phyloP scores from a whole-genome alignment of 106 monocot species.

The Hemerocallis citrina region DNA sequence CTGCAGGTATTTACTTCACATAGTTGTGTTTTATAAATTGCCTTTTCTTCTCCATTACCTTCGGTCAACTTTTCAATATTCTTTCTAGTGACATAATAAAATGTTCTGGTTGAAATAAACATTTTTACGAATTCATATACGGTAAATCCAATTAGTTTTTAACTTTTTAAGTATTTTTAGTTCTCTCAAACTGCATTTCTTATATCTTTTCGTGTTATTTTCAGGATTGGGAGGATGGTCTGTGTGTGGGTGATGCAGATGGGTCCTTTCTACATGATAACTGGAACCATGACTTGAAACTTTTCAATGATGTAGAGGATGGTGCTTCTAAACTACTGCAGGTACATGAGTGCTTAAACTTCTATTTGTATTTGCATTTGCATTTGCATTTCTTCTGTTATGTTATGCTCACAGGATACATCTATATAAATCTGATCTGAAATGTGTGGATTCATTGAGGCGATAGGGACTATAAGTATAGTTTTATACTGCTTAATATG shows the following conservation, averaged over 20 bases:
- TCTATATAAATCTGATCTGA: neutral
- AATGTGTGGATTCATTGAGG: neutral
- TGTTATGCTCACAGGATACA: neutral
- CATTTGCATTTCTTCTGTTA: too few relatives aligned
- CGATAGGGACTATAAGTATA: too few relatives aligned
- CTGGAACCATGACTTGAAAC: constrained; percentile 61
- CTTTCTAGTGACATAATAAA: neutral
- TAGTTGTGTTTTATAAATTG: neutral
- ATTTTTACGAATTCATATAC: neutral
- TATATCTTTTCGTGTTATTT: neutral
- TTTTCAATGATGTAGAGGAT: constrained; percentile 68
- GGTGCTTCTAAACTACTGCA: constrained; percentile 75
- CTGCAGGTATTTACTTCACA: constrained; percentile 34
- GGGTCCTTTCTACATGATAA: constrained; percentile 72
- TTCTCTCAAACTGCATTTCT: neutral
- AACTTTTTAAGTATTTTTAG: too few relatives aligned
- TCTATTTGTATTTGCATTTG: neutral
- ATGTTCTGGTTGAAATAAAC: neutral
- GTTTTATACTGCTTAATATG: too few relatives aligned
- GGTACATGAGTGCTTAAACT: constrained; percentile 21
- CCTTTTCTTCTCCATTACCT: neutral
- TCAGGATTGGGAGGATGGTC: constrained; percentile 96
- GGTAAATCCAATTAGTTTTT: too few relatives aligned
- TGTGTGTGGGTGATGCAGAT: constrained; percentile 65
- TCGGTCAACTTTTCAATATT: neutral